phyloP scores from a whole-genome alignment of 2,329 filamentous ascomycete genomes.

The Phialocephala sp. region DNA sequence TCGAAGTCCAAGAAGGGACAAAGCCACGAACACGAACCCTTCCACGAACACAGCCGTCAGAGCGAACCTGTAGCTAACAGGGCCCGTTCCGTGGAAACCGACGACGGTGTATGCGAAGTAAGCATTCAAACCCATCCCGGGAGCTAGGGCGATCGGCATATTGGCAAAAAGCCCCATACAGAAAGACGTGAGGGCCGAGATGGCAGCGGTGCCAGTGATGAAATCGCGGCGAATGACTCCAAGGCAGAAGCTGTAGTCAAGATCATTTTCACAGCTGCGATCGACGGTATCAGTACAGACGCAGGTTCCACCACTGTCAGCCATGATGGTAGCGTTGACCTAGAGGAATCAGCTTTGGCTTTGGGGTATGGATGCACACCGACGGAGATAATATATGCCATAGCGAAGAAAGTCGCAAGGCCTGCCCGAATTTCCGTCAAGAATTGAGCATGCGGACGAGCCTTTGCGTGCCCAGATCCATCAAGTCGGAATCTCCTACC shows the following conservation, averaged over 20 bases:
- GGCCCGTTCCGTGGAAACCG: conserved; percentile 74
- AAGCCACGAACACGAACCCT: conserved; percentile 81
- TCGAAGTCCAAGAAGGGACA: conserved; percentile 80
- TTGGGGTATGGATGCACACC: conserved; percentile 47
- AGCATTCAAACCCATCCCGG: conserved; percentile 83
- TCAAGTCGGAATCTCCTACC: conserved; percentile 82
- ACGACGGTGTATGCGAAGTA: conserved; percentile 84
- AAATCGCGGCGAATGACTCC: conserved; percentile 65
- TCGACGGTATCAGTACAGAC: conserved; percentile 36
- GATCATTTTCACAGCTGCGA: conserved; percentile 48
- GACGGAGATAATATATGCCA: conserved; percentile 77
- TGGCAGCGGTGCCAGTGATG: conserved; percentile 84
- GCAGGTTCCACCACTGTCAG: conserved; percentile 51
- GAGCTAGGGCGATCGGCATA: conserved; percentile 71
- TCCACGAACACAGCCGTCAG: conserved; percentile 89
- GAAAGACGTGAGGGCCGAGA: conserved; percentile 77
- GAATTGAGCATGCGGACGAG: conserved; percentile 69
- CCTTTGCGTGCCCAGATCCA: conserved; percentile 71
- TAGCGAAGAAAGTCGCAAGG: conserved; percentile 74
- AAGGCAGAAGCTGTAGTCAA: conserved; percentile 67
- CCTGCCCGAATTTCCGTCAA: conserved; percentile 85
- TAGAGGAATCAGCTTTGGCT: conserved; percentile 16
- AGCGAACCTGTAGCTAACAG: conserved; percentile 76
- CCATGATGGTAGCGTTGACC: conserved; percentile 71
- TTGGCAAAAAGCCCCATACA: conserved; percentile 87